These are phyloP conservation scores for Populus simonii DNA, from an alignment of 345 rosid species.

Conservation along the genomic window DNA sequence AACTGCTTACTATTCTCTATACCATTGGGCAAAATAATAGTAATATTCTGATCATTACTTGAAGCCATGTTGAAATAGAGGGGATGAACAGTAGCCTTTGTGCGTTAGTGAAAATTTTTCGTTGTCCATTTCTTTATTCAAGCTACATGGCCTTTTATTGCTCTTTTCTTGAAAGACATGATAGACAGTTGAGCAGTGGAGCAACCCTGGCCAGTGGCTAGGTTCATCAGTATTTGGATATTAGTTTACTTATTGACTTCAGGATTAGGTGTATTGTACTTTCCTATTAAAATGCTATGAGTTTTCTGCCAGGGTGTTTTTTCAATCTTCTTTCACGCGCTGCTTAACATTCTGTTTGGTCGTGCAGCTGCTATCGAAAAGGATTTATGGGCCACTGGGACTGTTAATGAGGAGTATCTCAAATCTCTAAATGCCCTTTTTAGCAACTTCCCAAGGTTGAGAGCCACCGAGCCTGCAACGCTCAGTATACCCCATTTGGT, in stretches of 20 bases:
- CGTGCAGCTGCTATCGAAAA: slow-evolving; percentile 95
- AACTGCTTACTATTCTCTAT: not conserved
- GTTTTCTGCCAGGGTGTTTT: slow-evolving; percentile 1
- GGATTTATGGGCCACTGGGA: slow-evolving; percentile 96
- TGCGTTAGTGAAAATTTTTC: not conserved
- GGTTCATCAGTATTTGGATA: not conserved
- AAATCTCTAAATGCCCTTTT: slow-evolving; percentile 86
- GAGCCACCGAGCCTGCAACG: slow-evolving; percentile 98
- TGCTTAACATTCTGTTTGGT: slow-evolving; percentile 13
- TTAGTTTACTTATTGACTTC: not conserved
- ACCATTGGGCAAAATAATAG: not conserved
- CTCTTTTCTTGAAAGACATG: not conserved
- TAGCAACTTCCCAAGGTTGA: slow-evolving; percentile 92
- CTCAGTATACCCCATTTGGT: slow-evolving; percentile 96
- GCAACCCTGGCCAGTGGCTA: not conserved
- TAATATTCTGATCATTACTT: not conserved
- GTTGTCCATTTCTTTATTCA: not conserved
- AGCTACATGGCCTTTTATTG: not conserved
- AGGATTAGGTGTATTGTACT: not conserved
- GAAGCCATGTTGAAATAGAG: not conserved
- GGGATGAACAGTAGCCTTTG: not conserved
- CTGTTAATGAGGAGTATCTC: slow-evolving; percentile 91
- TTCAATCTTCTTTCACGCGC: not conserved
- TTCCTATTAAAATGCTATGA: not conserved
- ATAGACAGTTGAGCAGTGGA: not conserved